Evolutionary conservation across 2,329 filamentous ascomycete genomes (phyloP).

Genomic region (Biscogniauxia marginata): DNA sequence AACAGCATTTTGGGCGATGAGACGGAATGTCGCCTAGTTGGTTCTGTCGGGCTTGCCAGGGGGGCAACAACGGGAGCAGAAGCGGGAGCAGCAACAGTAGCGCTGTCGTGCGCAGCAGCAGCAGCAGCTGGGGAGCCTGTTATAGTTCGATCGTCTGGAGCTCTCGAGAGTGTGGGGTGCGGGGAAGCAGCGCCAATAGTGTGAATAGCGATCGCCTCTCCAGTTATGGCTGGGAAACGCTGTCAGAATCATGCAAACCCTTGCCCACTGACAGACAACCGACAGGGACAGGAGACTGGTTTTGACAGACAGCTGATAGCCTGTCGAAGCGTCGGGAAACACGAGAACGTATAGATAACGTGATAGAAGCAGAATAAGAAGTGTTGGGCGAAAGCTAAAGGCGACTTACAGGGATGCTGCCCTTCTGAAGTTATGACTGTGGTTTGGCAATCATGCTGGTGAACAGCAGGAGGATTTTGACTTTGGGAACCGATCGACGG

Average conservation of each 20-base stretch:
- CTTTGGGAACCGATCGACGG: slow-evolving; percentile 18
- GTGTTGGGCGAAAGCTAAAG: neutral
- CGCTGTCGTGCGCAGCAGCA: slow-evolving; percentile 7
- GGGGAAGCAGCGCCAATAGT: slow-evolving; percentile 30
- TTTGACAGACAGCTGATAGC: neutral
- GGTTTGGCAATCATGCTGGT: neutral
- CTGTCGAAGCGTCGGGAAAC: too few species aligned
- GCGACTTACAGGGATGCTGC: slow-evolving; percentile 3
- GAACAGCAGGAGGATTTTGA: slow-evolving; percentile 9
- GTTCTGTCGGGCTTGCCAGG: slow-evolving; percentile 10
- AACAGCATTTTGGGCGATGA: slow-evolving; percentile 50
- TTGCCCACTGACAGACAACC: neutral
- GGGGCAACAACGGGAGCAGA: slow-evolving; percentile 1
- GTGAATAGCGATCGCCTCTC: slow-evolving; percentile 19
- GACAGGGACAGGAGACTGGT: neutral
- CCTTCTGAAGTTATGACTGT: neutral
- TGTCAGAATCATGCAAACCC: neutral
- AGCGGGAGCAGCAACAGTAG: slow-evolving; percentile 3
- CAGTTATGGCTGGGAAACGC: slow-evolving; percentile 16
- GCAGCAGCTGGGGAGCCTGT: slow-evolving; percentile 18
- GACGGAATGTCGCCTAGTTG: slow-evolving; percentile 17
- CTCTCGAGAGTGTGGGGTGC: slow-evolving; percentile 28
- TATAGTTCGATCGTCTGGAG: slow-evolving; percentile 25
- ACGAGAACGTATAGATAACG: neutral
- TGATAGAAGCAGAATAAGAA: neutral